Evolutionary conservation across 202 grass and related monocot species (phyloP).

Genomic region (Eragrostis tef): DNA sequence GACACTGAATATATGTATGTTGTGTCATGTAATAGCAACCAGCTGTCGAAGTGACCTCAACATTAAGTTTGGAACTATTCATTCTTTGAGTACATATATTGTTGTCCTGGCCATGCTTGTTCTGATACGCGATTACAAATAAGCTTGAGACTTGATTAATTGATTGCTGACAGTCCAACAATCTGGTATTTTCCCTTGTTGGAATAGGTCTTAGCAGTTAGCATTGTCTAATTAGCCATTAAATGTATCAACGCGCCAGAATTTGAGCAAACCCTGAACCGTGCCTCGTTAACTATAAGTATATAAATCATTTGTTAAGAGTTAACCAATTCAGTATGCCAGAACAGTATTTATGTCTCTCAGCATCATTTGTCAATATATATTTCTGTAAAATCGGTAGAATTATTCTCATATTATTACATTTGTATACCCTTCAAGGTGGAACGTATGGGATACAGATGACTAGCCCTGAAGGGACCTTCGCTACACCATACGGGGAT

Average conservation of each 20-base stretch:
- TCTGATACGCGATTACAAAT: slow-evolving; percentile 8
- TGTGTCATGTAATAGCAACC: not conserved
- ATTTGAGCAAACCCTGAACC: not conserved
- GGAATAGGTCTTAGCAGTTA: not conserved
- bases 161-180: not conserved
- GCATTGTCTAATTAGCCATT: slow-evolving; percentile 24
- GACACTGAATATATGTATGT: not conserved
- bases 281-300: slow-evolving; percentile 5
- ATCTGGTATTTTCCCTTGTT: slow-evolving; percentile 8
- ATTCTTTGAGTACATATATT: not conserved
- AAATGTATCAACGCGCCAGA: slow-evolving; percentile 18
- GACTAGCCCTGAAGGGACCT: slow-evolving; percentile 61
- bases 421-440: slow-evolving; percentile 53
- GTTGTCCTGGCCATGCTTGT: not conserved
- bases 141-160: slow-evolving; percentile 8
- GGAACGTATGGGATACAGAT: slow-evolving; percentile 62
- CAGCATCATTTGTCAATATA: not conserved
- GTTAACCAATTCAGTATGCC: not conserved
- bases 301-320: not conserved
- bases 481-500: slow-evolving; percentile 60
- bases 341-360: too few species aligned
- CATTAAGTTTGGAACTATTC: not conserved
- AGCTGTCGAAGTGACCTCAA: not conserved
- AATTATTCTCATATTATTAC: slow-evolving; percentile 36
- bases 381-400: slow-evolving; percentile 17